These are phyloP conservation scores for Neopestalotiopsis sp. DNA, from an alignment of 2,329 filamentous ascomycete species.

Conservation along the genomic window DNA sequence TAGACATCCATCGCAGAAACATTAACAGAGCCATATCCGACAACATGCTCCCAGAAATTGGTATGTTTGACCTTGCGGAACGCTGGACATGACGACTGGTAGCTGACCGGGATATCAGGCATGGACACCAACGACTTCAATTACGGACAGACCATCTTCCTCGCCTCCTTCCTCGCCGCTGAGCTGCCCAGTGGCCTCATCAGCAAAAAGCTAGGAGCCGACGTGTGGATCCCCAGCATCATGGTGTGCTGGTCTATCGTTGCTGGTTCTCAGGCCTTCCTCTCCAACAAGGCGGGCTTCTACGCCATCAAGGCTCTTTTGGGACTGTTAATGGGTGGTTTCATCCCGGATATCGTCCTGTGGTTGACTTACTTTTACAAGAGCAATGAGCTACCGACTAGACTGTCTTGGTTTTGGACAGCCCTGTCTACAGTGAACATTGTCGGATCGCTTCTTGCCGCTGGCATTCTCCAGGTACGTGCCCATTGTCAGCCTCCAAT, in stretches of 20 bases:
- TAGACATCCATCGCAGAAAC: constrained; percentile 33
- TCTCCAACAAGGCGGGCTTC: constrained; percentile 34
- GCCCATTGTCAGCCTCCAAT: background rate
- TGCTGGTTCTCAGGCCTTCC: constrained; percentile 38
- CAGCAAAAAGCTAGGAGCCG: constrained; percentile 54
- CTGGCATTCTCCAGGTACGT: constrained; percentile 49
- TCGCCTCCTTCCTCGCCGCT: constrained; percentile 52
- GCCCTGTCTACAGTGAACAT: constrained; percentile 63
- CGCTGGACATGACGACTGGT: background rate
- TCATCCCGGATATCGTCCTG: constrained; percentile 68
- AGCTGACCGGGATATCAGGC: constrained; percentile 23
- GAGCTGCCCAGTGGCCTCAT: constrained; percentile 60
- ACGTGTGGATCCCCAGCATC: constrained; percentile 53
- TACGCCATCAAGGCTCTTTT: constrained; percentile 41
- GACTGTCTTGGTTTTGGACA: constrained; percentile 75
- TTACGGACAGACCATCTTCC: constrained; percentile 54
- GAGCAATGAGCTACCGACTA: constrained; percentile 68
- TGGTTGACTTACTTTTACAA: constrained; percentile 81
- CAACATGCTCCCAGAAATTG: constrained; percentile 42
- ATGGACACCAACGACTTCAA: constrained; percentile 49
- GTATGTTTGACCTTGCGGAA: constrained; percentile 23
- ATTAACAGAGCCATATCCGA: constrained; percentile 37
- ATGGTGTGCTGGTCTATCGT: constrained; percentile 43
- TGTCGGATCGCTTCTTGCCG: constrained; percentile 56
- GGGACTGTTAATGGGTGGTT: constrained; percentile 61